These are phyloP conservation scores for Auricularia heimuer DNA, from an alignment of 768 basidiomycete species.

Conservation along the genomic window DNA sequence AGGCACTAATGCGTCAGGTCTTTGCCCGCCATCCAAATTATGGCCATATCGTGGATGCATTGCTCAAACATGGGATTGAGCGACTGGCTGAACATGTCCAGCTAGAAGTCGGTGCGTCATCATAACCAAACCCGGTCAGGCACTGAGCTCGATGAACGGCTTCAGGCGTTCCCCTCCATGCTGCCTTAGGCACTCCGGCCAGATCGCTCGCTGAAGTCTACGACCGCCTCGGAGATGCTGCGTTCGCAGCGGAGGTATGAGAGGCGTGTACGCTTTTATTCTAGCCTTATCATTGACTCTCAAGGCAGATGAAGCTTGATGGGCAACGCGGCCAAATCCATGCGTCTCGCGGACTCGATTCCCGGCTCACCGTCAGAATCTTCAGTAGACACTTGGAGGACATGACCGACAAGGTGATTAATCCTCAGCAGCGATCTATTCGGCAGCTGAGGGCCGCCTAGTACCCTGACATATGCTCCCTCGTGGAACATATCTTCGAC, in stretches of 20 bases:
- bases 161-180: conserved; percentile 70
- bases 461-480: conserved; percentile 73
- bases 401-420: conserved; percentile 74
- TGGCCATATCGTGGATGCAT: conserved; percentile 52
- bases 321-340: conserved; percentile 82
- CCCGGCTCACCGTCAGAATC: conserved; percentile 39
- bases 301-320: conserved; percentile 65
- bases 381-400: conserved; percentile 88
- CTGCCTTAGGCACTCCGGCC: conserved; percentile 78
- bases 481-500: conserved; percentile 44
- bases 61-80: conserved; percentile 52
- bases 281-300: neutral
- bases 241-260: conserved; percentile 60
- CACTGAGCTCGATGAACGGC: conserved; percentile 9
- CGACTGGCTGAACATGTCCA: conserved; percentile 50
- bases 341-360: conserved; percentile 27
- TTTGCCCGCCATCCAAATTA: conserved; percentile 76
- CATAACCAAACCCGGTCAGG: neutral
- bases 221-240: conserved; percentile 47
- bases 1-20: conserved; percentile 55
- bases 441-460: conserved; percentile 20
- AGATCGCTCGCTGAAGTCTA: conserved; percentile 82
- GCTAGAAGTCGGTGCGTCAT: conserved; percentile 56
- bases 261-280: neutral
- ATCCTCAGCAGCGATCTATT: neutral